Evolutionary conservation across 805 yeast species (phyloP).

Genomic region (Saccharomycopsis guyanensis): DNA sequence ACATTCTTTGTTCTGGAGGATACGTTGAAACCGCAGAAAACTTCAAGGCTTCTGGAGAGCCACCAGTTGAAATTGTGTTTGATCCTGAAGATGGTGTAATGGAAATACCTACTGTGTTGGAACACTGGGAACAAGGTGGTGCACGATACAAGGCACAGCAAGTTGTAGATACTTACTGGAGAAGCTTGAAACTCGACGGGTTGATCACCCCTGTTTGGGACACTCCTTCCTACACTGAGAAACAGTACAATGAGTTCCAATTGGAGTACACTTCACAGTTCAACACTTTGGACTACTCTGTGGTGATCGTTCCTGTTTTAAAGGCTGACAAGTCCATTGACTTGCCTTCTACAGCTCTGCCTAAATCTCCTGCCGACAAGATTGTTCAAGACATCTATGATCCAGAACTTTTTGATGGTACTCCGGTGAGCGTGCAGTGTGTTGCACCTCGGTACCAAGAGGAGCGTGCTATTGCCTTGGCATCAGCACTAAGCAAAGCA

Average conservation of each 20-base stretch:
- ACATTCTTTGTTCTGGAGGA: conserved; percentile 32
- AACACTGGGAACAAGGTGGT: conserved; percentile 36
- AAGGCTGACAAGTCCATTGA: conserved; percentile 32
- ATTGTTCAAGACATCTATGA: conserved; percentile 34
- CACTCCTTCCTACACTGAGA: conserved; percentile 33
- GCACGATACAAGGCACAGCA: conserved; percentile 31
- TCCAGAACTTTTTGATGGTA: conserved; percentile 39
- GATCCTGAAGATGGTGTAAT: neutral
- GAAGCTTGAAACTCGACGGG: conserved; percentile 36
- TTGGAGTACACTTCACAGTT: conserved; percentile 39
- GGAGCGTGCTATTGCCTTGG: conserved; percentile 42
- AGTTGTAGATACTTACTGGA: conserved; percentile 33
- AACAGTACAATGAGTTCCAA: conserved; percentile 17
- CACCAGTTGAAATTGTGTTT: conserved; percentile 23
- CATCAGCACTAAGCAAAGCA: conserved; percentile 11
- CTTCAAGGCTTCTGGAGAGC: conserved; percentile 28
- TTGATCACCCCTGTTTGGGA: conserved; percentile 41
- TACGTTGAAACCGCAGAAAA: conserved; percentile 28
- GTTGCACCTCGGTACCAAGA: conserved; percentile 50
- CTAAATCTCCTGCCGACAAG: conserved; percentile 27
- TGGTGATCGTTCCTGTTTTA: conserved; percentile 38
- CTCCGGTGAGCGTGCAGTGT: conserved; percentile 51
- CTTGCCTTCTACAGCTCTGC: conserved; percentile 16
- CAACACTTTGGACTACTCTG: conserved; percentile 36
- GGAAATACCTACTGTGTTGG: conserved; percentile 26